Base-by-base conservation (phyloP, 371 early-diverging fungal species). In the Lichtheimia ramosa region DNA sequence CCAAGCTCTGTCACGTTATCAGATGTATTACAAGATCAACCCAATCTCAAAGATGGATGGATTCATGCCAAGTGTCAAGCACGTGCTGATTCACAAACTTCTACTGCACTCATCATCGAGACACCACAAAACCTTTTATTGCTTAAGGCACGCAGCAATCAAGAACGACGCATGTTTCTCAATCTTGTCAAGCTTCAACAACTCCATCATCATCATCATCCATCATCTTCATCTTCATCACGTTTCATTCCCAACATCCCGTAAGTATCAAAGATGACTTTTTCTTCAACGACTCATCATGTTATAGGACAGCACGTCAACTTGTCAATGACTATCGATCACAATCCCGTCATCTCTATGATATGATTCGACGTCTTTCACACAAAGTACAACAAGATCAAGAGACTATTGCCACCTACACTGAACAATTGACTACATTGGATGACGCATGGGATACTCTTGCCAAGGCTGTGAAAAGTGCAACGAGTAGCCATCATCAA, bases 121-220 rank as follows among this genome's bases (percentile, higher is more conserved):
- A 16, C 54, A 41, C 34, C 34, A 15, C 34, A 41, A n/a, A 54
- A 54, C 18, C 18, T 21, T 7, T 24, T 58, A 14, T 14, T 39
- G 4, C 48, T 58, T 6, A 41, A 14, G 16, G 59, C 59, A 7
- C 51, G 59, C 2, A 43, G 43, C 4, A 4, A 34, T 2, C 27
- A 25, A 12, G 59, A 58, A 25, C 59, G 51, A 16, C 59, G 40
- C 10, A 40, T 58, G 40, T 58, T 58, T 41, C 50, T 58, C 25
- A 58, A 58, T 18, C 51, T 58, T 4, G 59, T 58, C 39, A 42
- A 25, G 10, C 59, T 58, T 8, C 8, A 28, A 34, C 28, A 20
- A n/a, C 20, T 5, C 8, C 40, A 40, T 52, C 40, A 40, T 18
- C 51, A 15, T 50, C 27, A 51, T 51, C 51, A 12, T 8, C 10